Evolutionary conservation across 768 basidiomycete genomes (phyloP), one percentile per base, ranked within the genome.

Genomic region (Lactarius sanguifluus): DNA sequence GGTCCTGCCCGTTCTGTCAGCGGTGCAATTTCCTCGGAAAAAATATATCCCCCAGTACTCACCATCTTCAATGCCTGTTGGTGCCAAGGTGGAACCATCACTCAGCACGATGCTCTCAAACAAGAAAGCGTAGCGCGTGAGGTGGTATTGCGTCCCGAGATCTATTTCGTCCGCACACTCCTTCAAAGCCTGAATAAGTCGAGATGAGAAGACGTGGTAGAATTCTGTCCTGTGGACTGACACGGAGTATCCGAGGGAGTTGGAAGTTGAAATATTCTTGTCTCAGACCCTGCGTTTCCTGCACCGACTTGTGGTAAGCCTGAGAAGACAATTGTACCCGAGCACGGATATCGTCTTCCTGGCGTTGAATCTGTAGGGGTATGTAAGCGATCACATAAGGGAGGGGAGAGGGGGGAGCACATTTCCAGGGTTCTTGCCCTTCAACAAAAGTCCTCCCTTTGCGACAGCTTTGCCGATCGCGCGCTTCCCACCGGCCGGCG

Each of bases 181-280:
- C 76, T 98, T 98, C 65, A 99, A 80, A 25, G 91, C 85, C 93
- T 94, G 25, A 32, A 13, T 52, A 32, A 40, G 30, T 28, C 34
- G 38, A 43, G 36, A 23, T 66, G 61, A 40, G 34, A 25, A 56
- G 8, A 38, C 15, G 45, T 13, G 25, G 55, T 54, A 45, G 36
- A 62, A 40, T n/a, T 23, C 13, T 34, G 61, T 60, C n/a, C 38
- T 10, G 38, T n/a, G 41, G 30, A 83, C 91, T 74, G 75, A 96
- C 95, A 60, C 97, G 85, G 45, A 99, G 77, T 64, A 98, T 92
- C 70, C 94, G 89, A 62, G 97, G 97, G 47, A 98, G 79, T 73
- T 98, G 96, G 73, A 96, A 91, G 76, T 98, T 96, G 78, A 97
- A 99, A 76, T 98, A 98, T 74, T 99, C 97, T 76, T 98, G 96